Evolutionary conservation across 441 rosid genomes (phyloP), one percentile per base, ranked within the genome.

Genomic region (Eruca vesicaria): DNA sequence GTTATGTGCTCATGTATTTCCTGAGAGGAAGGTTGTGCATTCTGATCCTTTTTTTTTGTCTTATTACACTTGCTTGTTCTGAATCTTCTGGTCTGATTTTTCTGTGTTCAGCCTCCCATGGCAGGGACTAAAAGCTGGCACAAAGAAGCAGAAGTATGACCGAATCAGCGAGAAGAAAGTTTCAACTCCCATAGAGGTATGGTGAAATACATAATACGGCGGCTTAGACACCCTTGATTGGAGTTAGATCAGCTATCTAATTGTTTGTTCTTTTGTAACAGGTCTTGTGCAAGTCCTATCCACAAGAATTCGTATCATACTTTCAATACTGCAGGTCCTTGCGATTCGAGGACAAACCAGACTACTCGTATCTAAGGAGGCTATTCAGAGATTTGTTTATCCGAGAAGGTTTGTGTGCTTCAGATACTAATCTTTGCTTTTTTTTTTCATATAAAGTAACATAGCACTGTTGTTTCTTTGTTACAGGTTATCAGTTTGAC

Each of bases 401-500:
- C 82, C 88, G 98, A 68, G 98, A 96, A 90, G 92, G 99, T 96
- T 53, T 66, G 67, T 58, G 62, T 41, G 6, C 18, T 16, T 64
- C 35, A 32, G 29, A 43, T 9, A 11, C 77, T 48, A 32, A 16
- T 20, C n/a, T 45, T 41, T 43, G 10, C 62, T 19, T 63, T 31
- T 29, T 63, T 31, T 29, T 48, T 15, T 43, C 16, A 41, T 41
- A 41, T 41, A 41, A 41, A 41, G 48, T 41, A 41, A 41, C 43
- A 3, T 36, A 36, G 14, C 43, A 0, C 5, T 10, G 45, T 33
- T 33, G 9, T 33, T 33, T 7, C 7, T n/a, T n/a, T n/a, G n/a
- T n/a, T n/a, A n/a, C 31, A 96, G 99, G 98, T 74, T 96, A 93
- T 86, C 98, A 93, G 79, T 93, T 92, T 84, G 99, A 96, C 78